phyloP scores from a whole-genome alignment of 768 basidiomycete species.

The Galerina sulciceps region DNA sequence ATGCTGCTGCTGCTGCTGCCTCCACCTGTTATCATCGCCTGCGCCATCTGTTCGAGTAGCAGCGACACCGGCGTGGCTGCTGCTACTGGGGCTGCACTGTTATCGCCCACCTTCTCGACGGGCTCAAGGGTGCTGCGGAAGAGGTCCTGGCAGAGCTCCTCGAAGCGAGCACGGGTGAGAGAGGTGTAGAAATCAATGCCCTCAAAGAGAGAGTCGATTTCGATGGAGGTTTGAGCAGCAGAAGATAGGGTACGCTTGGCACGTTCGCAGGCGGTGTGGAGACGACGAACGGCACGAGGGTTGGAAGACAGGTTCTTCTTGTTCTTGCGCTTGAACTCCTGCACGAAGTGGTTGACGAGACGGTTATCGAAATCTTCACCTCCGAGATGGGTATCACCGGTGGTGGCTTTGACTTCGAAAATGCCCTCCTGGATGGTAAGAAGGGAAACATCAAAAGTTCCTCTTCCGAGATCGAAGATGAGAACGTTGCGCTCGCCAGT shows the following conservation, averaged over 20 bases:
- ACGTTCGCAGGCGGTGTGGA: neutral
- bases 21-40: no score
- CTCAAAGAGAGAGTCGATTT: slow-evolving; percentile 96
- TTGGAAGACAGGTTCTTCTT: neutral
- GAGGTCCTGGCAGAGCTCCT: slow-evolving; percentile 87
- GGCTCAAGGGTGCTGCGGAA: slow-evolving; percentile 89
- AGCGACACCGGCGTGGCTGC: no score
- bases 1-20: no score
- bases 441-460: slow-evolving; percentile 97
- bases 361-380: no score
- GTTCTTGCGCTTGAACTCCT: neutral
- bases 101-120: slow-evolving; percentile 98
- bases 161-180: slow-evolving; percentile 91
- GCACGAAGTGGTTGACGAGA: neutral
- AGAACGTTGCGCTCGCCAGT: slow-evolving; percentile 86
- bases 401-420: slow-evolving; percentile 95
- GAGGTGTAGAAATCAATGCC: slow-evolving; percentile 96
- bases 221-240: slow-evolving; percentile 69
- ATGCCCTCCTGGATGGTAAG: slow-evolving; percentile 96
- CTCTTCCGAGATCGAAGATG: slow-evolving; percentile 95
- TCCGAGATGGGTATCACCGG: slow-evolving; percentile 95
- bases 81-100: no score
- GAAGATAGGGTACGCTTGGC: neutral
- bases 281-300: neutral
- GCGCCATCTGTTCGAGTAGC: no score